phyloP scores from a whole-genome alignment of 2,329 filamentous ascomycete species.

The Lasiodiplodia gonubiensis region DNA sequence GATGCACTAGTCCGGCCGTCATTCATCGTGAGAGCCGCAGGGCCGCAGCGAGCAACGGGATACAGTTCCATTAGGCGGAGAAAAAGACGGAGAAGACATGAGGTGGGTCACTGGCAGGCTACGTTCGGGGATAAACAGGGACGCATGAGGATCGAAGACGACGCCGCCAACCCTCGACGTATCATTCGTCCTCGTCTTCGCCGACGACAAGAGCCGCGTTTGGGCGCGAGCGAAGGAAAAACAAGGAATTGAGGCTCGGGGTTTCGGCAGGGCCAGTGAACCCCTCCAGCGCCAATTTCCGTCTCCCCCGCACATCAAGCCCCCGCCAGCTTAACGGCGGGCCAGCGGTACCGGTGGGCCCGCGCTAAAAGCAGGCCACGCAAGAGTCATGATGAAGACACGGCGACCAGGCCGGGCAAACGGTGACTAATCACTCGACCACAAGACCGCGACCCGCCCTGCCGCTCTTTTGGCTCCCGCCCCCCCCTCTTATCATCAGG shows the following conservation, averaged over 20 bases:
- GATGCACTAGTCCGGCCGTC: background rate
- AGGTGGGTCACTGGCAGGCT: background rate
- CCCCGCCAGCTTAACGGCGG: background rate
- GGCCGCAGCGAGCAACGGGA: background rate
- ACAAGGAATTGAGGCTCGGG: background rate
- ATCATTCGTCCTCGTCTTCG: background rate
- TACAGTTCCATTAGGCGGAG: background rate
- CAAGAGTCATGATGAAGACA: background rate
- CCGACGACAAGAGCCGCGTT: background rate
- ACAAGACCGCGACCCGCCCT: background rate
- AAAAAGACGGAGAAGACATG: background rate
- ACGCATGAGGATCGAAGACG: background rate
- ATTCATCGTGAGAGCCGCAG: background rate
- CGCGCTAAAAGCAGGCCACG: background rate
- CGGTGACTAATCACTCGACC: background rate
- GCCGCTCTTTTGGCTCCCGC: background rate
- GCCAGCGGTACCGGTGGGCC: background rate
- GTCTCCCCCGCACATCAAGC: background rate
- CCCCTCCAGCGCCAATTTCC: background rate
- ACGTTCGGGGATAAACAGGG: background rate
- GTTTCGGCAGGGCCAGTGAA: background rate
- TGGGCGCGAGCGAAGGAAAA: background rate
- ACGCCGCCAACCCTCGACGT: background rate
- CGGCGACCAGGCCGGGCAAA: background rate
- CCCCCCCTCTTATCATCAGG: background rate